Evolutionary conservation across 805 yeast genomes (phyloP).

Genomic region (Nakazawaea holstii): DNA sequence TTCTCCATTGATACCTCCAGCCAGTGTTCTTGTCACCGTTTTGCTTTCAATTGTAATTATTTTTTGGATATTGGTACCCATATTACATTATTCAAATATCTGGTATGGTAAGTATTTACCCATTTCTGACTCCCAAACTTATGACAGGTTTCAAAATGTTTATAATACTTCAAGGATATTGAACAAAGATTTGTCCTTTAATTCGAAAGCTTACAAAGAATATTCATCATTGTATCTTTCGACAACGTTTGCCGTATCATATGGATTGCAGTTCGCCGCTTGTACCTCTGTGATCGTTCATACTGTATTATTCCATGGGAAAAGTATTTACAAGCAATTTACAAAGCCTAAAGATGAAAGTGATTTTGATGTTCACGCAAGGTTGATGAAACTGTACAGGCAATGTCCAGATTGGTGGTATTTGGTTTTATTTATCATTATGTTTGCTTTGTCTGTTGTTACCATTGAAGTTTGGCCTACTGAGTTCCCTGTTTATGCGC

Average conservation of each 20-base stretch:
- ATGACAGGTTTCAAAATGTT: constrained; percentile 42
- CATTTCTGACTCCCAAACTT: constrained; percentile 42
- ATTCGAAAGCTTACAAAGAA: constrained; percentile 39
- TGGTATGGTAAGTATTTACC: constrained; percentile 62
- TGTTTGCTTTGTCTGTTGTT: constrained; percentile 37
- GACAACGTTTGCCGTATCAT: constrained; percentile 52
- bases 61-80: constrained; percentile 51
- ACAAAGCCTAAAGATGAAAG: constrained; percentile 24
- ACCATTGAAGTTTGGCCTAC: constrained; percentile 36
- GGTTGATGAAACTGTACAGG: constrained; percentile 52
- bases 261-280: constrained; percentile 60
- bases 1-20: constrained; percentile 62
- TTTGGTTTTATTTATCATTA: constrained; percentile 34
- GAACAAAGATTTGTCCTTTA: constrained; percentile 34
- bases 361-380: constrained; percentile 26
- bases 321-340: constrained; percentile 41
- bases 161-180: constrained; percentile 50
- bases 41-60: constrained; percentile 42
- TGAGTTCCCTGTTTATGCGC: constrained; percentile 60
- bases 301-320: constrained; percentile 51
- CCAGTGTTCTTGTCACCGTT: constrained; percentile 36
- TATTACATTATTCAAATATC: constrained; percentile 44
- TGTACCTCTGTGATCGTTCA: constrained; percentile 57
- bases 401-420: constrained; percentile 81
- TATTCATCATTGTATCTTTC: constrained; percentile 65